Evolutionary conservation across 768 basidiomycete genomes (phyloP).

Genomic region (Lanmaoa pseudosensibilis): DNA sequence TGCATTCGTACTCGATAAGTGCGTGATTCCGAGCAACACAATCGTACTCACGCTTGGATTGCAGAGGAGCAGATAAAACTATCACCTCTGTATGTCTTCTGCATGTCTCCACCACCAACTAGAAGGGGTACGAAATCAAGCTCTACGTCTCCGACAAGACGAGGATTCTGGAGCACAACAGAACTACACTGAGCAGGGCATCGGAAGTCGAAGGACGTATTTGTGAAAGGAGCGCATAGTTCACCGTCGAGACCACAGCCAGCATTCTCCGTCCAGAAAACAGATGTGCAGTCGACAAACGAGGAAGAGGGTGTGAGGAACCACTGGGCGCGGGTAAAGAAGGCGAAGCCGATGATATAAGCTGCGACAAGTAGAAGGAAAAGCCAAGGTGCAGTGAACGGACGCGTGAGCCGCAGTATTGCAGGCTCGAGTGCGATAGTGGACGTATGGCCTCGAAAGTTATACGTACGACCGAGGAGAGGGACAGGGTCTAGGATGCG

Average conservation of each 20-base stretch:
- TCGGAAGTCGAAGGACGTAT: conserved; percentile 67
- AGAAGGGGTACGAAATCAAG: conserved; percentile 71
- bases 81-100: conserved; percentile 78
- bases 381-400: conserved; percentile 52
- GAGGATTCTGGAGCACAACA: conserved; percentile 68
- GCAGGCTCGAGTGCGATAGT: conserved; percentile 54
- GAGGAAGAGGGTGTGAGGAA: conserved; percentile 65
- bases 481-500: conserved; percentile 50
- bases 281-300: conserved; percentile 65
- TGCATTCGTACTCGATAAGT: conserved; percentile 29
- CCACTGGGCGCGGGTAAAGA: conserved; percentile 70
- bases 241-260: conserved; percentile 73
- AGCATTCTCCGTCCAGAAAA: conserved; percentile 68
- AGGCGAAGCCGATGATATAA: conserved; percentile 72
- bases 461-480: conserved; percentile 51
- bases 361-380: conserved; percentile 53
- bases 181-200: conserved; percentile 73
- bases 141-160: conserved; percentile 67
- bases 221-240: conserved; percentile 62
- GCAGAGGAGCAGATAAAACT: conserved; percentile 85
- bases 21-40: background rate
- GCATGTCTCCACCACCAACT: conserved; percentile 79
- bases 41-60: conserved; percentile 64
- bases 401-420: conserved; percentile 51
- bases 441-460: conserved; percentile 38